phyloP scores from a whole-genome alignment of 2,329 filamentous ascomycete genomes.

The Fusarium virguliforme region DNA sequence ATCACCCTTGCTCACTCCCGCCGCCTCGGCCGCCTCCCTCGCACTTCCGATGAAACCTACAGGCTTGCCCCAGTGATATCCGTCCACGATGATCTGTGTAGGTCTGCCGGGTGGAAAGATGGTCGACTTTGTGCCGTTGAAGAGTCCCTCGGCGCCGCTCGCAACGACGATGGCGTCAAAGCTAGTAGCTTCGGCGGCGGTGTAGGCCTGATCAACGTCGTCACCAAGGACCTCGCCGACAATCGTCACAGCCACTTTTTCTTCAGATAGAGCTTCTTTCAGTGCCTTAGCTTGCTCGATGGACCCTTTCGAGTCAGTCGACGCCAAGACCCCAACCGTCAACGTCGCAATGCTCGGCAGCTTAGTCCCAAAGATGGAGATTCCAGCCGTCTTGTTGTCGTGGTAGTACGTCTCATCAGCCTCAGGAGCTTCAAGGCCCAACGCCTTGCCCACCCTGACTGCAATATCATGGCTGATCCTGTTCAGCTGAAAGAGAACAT shows the following conservation, averaged over 20 bases:
- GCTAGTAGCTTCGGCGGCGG: constrained; percentile 72
- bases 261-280: constrained; percentile 63
- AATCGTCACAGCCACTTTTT: constrained; percentile 71
- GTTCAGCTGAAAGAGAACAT: constrained; percentile 79
- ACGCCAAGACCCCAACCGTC: constrained; percentile 75
- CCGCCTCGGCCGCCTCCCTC: constrained; percentile 57
- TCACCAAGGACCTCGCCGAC: constrained; percentile 71
- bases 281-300: constrained; percentile 67
- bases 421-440: constrained; percentile 72
- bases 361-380: constrained; percentile 72
- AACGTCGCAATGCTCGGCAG: constrained; percentile 75
- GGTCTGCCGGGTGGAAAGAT: constrained; percentile 77
- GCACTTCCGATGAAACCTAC: constrained; percentile 71
- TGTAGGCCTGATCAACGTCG: constrained; percentile 76
- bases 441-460: constrained; percentile 72
- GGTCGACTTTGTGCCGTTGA: constrained; percentile 63
- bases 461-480: constrained; percentile 78
- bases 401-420: constrained; percentile 78
- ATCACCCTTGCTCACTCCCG: constrained; percentile 61
- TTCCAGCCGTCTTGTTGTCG: constrained; percentile 74
- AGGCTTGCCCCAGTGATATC: constrained; percentile 80
- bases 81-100: constrained; percentile 73
- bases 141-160: constrained; percentile 68
- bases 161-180: constrained; percentile 77
- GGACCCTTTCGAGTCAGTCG: constrained; percentile 59